Percentiles rank a stretch among this genome's conserved stretches.
Conservation (phyloP, 1,139 yeast species). For the Hemisphaericaspora subhashii region DNA sequence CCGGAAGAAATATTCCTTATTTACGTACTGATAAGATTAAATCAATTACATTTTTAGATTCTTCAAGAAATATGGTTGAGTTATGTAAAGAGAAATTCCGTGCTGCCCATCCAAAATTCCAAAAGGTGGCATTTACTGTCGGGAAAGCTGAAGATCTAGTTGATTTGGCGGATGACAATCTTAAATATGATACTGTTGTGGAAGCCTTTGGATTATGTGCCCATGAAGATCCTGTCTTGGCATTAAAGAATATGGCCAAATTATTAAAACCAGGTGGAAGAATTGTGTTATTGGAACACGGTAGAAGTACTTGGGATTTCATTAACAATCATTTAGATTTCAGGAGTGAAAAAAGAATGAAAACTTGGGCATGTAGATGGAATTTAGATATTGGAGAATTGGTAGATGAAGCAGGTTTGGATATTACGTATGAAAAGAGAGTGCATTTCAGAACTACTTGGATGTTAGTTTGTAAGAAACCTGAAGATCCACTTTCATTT, state of each 20-base stretch:
- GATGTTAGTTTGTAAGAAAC: conserved; percentile 73
- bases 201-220: conserved; percentile 97
- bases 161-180: conserved; percentile 46
- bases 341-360: conserved; percentile 79
- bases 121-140: conserved; percentile 79
- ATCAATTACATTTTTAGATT: conserved; percentile 82
- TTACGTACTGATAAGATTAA: conserved; percentile 58
- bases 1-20: conserved; percentile 88
- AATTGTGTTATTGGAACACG: conserved; percentile 86
- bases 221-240: conserved; percentile 86
- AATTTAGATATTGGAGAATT: conserved; percentile 88
- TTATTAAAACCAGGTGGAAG: conserved; percentile 89
- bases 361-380: conserved; percentile 98
- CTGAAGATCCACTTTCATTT: conserved; percentile 55
- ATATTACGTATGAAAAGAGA: conserved; percentile 74
- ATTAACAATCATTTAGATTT: conserved; percentile 81
- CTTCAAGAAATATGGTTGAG: conserved; percentile 83
- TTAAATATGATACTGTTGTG: conserved; percentile 83
- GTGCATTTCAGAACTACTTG: conserved; percentile 94
- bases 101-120: conserved; percentile 61
- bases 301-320: conserved; percentile 77
- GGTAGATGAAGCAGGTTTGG: conserved; percentile 80
- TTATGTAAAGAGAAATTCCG: conserved; percentile 75
- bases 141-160: conserved; percentile 90
- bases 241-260: conserved; percentile 69